Evolutionary conservation across 345 rosid species (phyloP), one percentile per base, ranked within the genome.

Genomic region (Sisymbrium irio): DNA sequence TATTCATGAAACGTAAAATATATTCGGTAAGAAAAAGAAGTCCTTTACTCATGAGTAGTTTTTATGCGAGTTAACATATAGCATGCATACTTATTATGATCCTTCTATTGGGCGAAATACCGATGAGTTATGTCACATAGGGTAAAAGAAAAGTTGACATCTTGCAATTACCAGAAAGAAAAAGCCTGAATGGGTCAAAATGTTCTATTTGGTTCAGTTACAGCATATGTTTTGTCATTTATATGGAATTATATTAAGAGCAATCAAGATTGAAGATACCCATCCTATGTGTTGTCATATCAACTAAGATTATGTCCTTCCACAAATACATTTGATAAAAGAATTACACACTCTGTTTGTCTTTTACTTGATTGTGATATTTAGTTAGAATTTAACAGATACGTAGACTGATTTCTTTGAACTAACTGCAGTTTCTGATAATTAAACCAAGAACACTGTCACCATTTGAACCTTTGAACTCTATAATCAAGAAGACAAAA

Each of bases 261-360:
- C 35, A 61, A 41, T 51, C 49, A 33, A 68, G 74, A 61, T 61
- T 51, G 58, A 33, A 68, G 74, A 68, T 61, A 51, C 68, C 68
- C 46, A 67, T 28, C 69, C 32, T 50, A 42, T 68, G 79, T 68
- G 69, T 75, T 75, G 79, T 75, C 79, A 61, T 75, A 68, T 75
- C 79, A 61, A 51, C 53, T 41, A 62, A 61, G 57, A 67, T 51
- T 61, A 58, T 47, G 54, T 74, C 62, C 59, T 74, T 67, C 67
- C 55, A 59, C 3, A 20, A 7, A 40, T 58, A 67, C 58, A 75
- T 68, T 32, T 50, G n/a, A 30, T 40, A 51, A 75, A 61, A 60
- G 27, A 61, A 35, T 59, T 32, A 67, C 18, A 68, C 62, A 41
- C 58, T 45, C 65, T 3, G 1, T 55, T 73, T 73, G 58, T 64